Base-by-base conservation (phyloP, 345 rosid genomes). In the Corchorus capsularis region DNA sequence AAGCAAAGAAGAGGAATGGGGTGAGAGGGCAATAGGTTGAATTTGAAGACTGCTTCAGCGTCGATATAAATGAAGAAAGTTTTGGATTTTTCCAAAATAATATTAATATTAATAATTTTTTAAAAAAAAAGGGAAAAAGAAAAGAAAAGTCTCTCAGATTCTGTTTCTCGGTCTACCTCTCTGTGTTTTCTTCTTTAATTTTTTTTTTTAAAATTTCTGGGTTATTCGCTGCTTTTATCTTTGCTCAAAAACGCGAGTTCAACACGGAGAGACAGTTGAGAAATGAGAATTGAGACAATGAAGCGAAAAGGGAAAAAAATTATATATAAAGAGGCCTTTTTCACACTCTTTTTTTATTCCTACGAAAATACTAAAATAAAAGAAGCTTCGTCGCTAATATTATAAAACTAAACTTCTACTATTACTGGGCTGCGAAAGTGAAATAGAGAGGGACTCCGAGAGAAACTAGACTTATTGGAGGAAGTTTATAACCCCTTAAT, bases 241-340 rank as follows among this genome's bases (percentile, higher is more conserved):
- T 84, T 72, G 77, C 80, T 73, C 67, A 35, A 66, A 75, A 69
- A 86, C 90, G 89, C 91, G 89, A 87, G 83, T 78, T 82, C 72
- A 45, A 88, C 92, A 82, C 90, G 93, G 87, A 77, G 79, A 70
- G 84, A 85, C 89, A 77, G 92, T 90, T 90, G 82, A 75, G 82
- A 69, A 22, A 12, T n/a, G 56, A 45, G 54, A 47, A 52, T 13
- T 50, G 14, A 20, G 35, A 45, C 9, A 4, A 34, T 13, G 0
- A 22, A 6, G 15, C 63, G 14, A 4, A 22, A 11, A 54, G n/a
- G 1, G 32, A 53, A 55, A 69, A 39, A 39, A 39, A 39, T 39
- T 39, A 13, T 35, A 12, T 50, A 52, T 47, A 43, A 27, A 59
- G 41, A 61, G 16, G 62, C 60, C 52, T 41, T 71, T 67, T 68